phyloP scores from a whole-genome alignment of 2,329 filamentous ascomycete species.

The Leptographium galeiforme region DNA sequence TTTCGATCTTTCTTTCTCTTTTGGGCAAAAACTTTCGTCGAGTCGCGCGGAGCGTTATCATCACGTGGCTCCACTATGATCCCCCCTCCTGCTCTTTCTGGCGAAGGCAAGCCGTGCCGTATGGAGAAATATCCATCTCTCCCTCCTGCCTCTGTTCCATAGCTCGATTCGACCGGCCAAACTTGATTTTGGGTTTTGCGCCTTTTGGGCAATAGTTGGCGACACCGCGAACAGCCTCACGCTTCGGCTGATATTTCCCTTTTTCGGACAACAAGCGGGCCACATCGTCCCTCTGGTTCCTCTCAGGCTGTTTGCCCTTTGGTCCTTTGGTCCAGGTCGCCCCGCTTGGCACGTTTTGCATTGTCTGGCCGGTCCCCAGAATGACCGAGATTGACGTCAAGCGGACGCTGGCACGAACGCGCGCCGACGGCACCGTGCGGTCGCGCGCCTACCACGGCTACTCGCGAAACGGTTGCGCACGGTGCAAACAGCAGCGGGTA shows the following conservation, averaged over 20 bases:
- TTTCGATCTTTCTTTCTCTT: neutral
- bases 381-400: neutral
- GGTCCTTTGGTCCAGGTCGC: neutral
- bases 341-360: neutral
- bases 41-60: no score
- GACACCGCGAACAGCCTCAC: neutral
- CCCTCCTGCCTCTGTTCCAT: no score
- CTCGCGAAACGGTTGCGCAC: constrained; percentile 11
- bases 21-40: neutral
- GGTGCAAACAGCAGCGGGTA: constrained; percentile 12
- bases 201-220: no score
- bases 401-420: constrained; percentile 1
- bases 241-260: neutral
- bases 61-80: no score
- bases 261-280: neutral
- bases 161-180: no score
- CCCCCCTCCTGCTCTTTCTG: no score
- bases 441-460: constrained; percentile 10
- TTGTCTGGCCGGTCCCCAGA: neutral
- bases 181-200: no score
- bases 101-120: no score
- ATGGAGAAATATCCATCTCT: no score
- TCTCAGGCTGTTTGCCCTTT: neutral
- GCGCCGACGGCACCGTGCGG: constrained; percentile 1
- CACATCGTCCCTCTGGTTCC: no score